A percentile compares a stretch with the other conserved stretches of the same genome.
Conservation (phyloP, 2,329 filamentous ascomycete species). For the Colletotrichum zoysiae region DNA sequence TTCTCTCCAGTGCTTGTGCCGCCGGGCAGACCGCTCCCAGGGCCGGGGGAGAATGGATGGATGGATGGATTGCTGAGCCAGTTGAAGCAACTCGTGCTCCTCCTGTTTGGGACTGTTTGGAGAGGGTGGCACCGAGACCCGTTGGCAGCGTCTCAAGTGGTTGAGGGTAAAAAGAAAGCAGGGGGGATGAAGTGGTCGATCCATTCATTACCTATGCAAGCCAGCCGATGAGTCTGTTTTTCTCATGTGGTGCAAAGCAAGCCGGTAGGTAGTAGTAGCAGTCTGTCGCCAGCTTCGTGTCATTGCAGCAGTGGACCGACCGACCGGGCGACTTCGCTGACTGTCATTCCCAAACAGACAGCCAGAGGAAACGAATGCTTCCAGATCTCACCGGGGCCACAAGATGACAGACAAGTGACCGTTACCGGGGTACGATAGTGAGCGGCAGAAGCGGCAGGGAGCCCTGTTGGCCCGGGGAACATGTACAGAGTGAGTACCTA, state of each 20-base stretch:
- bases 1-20: conserved; percentile 8
- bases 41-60: background rate
- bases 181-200: conserved; percentile 14
- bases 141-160: conserved; percentile 31
- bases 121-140: conserved; percentile 29
- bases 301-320: background rate
- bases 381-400: conserved; percentile 5
- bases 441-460: conserved; percentile 10
- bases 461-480: conserved; percentile 10
- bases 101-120: conserved; percentile 35
- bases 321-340: conserved; percentile 17
- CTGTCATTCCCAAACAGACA: conserved; percentile 13
- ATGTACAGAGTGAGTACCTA: background rate
- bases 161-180: conserved; percentile 12
- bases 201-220: conserved; percentile 20
- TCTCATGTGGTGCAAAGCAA: background rate
- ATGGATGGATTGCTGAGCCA: background rate
- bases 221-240: background rate
- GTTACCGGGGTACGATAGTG: background rate
- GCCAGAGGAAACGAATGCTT: background rate
- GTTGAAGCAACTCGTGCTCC: conserved; percentile 9
- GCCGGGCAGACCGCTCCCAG: conserved; percentile 12
- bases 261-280: background rate
- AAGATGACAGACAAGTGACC: conserved; percentile 17
- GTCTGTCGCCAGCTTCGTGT: background rate